Evolutionary conservation across 352 stramenopile genomes (phyloP), one percentile per base, ranked within the genome.

Genomic region (Globisporangium abappressorium): DNA sequence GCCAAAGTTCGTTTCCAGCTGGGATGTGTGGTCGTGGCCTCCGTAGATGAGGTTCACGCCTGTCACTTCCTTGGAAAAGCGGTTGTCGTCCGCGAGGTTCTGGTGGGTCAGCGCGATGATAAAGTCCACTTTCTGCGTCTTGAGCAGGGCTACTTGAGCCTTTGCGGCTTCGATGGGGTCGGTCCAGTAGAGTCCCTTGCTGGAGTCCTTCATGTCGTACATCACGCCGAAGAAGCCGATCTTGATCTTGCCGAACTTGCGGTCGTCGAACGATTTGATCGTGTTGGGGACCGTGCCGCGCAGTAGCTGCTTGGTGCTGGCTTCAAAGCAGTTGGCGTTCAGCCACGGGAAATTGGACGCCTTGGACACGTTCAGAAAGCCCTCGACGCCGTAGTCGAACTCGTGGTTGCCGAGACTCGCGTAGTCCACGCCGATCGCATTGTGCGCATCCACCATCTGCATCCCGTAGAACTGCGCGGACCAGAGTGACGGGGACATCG

Each of bases 31-130:
- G 72, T 90, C 85, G 65, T 92, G 85, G 34, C 83, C 83, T 33
- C 73, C 83, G 53, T 89, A 79, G 66, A 92, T 93, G 24, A 93
- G 70, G 68, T 88, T 73, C 22, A 93, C 78, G 26, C 77, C 83
- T 2, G 66, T 57, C 24, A 93, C 85, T 38, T 91, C 77, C 49
- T 87, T 85, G 3, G 83, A 89, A n/a, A 93, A 73, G 0, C 66
- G 62, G 73, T 91, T 90, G 75, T 92, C 83, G 66, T 92, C 85
- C 5, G 74, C 79, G 24, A 89, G 60, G 54, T 79, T 66, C 74
- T 93, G 85, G 69, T 93, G 85, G 9, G 83, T 92, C 24, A 93
- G 49, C 0, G 85, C 83, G 64, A 93, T 90, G 63, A 93, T 83
- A 38, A 91, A 79, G 74, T 93, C 85, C 1, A 88, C 85, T 18